phyloP scores from a whole-genome alignment of 2,329 filamentous ascomycete species.

The Botrytis galanthina region DNA sequence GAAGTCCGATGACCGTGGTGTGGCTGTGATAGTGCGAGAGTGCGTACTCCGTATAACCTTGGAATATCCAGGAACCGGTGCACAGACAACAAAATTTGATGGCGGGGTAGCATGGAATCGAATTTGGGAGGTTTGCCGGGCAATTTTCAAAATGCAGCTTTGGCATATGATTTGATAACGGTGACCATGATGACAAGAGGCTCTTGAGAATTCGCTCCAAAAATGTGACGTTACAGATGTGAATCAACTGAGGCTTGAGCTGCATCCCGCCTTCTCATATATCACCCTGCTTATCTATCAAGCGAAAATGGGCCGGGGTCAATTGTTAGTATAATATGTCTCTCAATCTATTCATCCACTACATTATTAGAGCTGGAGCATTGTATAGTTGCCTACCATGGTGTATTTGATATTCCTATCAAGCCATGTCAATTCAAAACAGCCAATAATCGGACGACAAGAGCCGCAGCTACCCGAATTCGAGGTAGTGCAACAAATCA shows the following conservation, averaged over 20 bases:
- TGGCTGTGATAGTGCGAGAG: too few relatives aligned
- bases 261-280: background rate
- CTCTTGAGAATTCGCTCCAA: background rate
- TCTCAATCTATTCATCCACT: background rate
- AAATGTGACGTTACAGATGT: background rate
- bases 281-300: background rate
- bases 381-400: background rate
- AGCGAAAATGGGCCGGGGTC: too few relatives aligned
- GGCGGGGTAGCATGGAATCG: background rate
- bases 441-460: background rate
- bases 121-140: background rate
- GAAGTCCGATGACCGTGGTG: background rate
- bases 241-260: background rate
- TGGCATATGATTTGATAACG: background rate
- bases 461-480: background rate
- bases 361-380: too few relatives aligned
- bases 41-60: too few relatives aligned
- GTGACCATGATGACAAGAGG: background rate
- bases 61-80: background rate
- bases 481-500: background rate
- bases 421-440: background rate
- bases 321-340: background rate
- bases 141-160: background rate
- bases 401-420: background rate
- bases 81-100: background rate